These are phyloP conservation scores for Pyrenula aspistea DNA, from an alignment of 495 filamentous ascomycete genomes.

Conservation along the genomic window DNA sequence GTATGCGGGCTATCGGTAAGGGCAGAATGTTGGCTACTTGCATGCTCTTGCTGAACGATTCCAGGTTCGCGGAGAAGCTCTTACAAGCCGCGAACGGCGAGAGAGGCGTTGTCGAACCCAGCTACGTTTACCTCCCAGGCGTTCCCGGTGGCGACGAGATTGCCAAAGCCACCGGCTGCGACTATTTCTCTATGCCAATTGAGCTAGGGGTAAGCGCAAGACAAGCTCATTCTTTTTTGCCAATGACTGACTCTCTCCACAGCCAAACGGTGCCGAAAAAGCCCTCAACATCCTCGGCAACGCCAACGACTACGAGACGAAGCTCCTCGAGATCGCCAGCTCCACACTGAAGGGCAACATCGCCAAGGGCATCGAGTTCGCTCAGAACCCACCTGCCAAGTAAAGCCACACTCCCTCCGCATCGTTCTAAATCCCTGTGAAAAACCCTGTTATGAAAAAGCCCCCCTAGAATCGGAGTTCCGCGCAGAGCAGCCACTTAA, in stretches of 20 bases:
- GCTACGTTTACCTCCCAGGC: slow-evolving; percentile 87
- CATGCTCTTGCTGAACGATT: slow-evolving; percentile 13
- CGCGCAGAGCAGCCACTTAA: too few relatives aligned
- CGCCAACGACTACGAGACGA: slow-evolving; percentile 73
- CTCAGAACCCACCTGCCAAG: slow-evolving; percentile 70
- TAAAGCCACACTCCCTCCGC: slow-evolving; percentile 28
- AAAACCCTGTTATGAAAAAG: too few relatives aligned
- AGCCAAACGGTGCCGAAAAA: slow-evolving; percentile 76
- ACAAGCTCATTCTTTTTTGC: neutral
- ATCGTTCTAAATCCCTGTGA: too few relatives aligned
- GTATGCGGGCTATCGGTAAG: slow-evolving; percentile 82
- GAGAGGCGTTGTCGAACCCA: slow-evolving; percentile 86
- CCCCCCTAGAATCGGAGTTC: too few relatives aligned
- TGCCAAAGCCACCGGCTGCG: slow-evolving; percentile 64
- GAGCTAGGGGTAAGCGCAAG: slow-evolving; percentile 75
- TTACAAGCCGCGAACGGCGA: slow-evolving; percentile 80
- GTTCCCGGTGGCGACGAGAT: slow-evolving; percentile 79
- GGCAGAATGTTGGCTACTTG: neutral
- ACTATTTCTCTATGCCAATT: slow-evolving; percentile 93
- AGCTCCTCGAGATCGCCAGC: slow-evolving; percentile 62
- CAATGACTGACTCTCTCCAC: slow-evolving; percentile 7
- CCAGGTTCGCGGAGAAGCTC: slow-evolving; percentile 81
- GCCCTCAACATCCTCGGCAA: slow-evolving; percentile 62
- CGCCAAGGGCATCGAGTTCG: slow-evolving; percentile 81
- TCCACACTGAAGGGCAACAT: slow-evolving; percentile 83